Base-by-base conservation (phyloP, 371 early-diverging fungal genomes). In the Mucor ambiguus region DNA sequence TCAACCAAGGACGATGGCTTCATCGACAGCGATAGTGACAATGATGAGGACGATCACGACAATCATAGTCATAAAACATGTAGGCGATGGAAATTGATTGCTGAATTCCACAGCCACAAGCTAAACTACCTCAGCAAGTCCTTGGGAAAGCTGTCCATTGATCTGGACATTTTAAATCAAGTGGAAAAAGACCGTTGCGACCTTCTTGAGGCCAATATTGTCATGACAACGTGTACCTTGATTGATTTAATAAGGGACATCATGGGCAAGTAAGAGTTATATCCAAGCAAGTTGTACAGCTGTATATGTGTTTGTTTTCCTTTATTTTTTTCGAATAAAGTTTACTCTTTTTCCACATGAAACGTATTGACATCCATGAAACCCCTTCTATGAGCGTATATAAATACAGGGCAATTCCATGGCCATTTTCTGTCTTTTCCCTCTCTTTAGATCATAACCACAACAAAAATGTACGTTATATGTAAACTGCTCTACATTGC, bases 401-500 rank as follows among this genome's bases (percentile, higher is more conserved):
- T 49, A 49, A 44, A 44, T 44, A 44, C 44, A 44, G 5, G 44
- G 44, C 52, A 1, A 20, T 24, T 49, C 22, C 2, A 24, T 12
- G n/a, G n/a, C 35, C 28, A 41, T 41, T 29, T n/a, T 43, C 28
- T 30, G 30, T 58, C 12, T 58, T 38, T 38, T 59, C 24, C 22
- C 41, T 59, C 41, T 41, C 16, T 41, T 7, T 26, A 37, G 6
- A 30, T 30, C 14, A 37, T 5, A 20, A 29, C 16, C 41, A 57
- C 4, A 43, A n/a, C 43, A 24, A 59, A 35, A 22, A 72, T 72
- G 72, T 72, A 72, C 43, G 44, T 72, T 24, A 58, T 62, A 26
- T 72, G 72, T 48, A 82, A 82, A 60, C 28, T 79, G 46, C 68
- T 82, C 14, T 82, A 80, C 55, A 69, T 75, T 26, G 74, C 79